Base-by-base conservation (phyloP, 306 rosid species). In the Cicer yamashitae region DNA sequence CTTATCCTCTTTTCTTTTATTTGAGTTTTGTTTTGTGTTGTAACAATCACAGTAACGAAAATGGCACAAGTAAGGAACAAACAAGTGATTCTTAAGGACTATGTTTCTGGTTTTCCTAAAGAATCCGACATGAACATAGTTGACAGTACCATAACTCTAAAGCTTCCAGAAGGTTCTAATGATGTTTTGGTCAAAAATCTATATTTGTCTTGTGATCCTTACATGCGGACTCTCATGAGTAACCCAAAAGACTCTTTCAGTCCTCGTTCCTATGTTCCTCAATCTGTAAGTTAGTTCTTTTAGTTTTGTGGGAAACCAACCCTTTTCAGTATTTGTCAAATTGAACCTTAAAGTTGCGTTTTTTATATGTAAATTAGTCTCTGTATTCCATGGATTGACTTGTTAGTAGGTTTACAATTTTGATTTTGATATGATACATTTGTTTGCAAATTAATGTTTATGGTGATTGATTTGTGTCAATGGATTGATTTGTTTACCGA, bases 161-260 rank as follows among this genome's bases (percentile, higher is more conserved):
- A 79, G 53, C 66, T 84, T 66, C 54, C 74, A 71, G 44, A 84
- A 8, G 76, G 52, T 30, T 82, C 84, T 20, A 57, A 51, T 6
- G 69, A 82, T 12, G 59, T 88, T 4, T 53, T 88, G 13, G 69
- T 88, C 1, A 86, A 88, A 52, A 88, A 86, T 46, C 88, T 88
- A 14, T 84, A 84, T 85, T 56, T 88, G 50, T 82, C 89, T 13
- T 86, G 88, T 7, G 89, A 72, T 13, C 77, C 77, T 2, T 72
- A 41, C 43, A 72, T 72, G 67, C 51, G 77, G 22, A 43, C 2
- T 12, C 74, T 53, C 1, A 81, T 76, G 80, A 25, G 0, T n/a
- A 67, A 54, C 2, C 75, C 63, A 15, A 2, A 70, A 53, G 7
- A n/a, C 2, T 2, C 30, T 56, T 9, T 25, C 4, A 41, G 8